Conservation (phyloP, 83 land plant genomes). For the Diphasiastrum complanatum region DNA sequence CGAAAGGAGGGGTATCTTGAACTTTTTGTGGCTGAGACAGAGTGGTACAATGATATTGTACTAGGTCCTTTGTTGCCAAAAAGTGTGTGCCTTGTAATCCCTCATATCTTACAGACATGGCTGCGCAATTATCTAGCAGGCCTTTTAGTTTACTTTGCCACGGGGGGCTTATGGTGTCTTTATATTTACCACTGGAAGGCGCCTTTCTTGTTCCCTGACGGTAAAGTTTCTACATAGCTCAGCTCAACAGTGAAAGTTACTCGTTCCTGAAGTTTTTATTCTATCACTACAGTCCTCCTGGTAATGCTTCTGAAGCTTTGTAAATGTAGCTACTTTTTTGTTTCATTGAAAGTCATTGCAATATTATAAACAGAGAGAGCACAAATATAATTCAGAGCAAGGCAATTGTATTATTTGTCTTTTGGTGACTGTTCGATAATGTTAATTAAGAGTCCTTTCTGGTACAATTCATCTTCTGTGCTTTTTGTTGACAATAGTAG, state of each 20-base stretch:
- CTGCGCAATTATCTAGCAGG: constrained; percentile 83
- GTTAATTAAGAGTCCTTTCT: too few species aligned
- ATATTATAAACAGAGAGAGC: too few species aligned
- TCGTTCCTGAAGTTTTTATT: not conserved
- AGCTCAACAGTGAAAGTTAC: not conserved
- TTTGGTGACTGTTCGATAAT: too few species aligned
- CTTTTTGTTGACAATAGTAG: not conserved
- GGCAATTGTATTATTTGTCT: too few species aligned
- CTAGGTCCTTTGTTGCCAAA: constrained; percentile 41
- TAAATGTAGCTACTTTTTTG: too few species aligned
- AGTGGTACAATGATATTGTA: constrained; percentile 62
- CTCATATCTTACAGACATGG: constrained; percentile 65
- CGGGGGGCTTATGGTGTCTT: constrained; percentile 84
- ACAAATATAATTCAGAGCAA: too few species aligned
- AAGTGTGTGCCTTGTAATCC: constrained; percentile 31
- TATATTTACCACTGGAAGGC: constrained; percentile 65
- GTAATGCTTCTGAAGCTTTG: not conserved
- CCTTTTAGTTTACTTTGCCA: constrained; percentile 46
- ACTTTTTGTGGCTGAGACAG: constrained; percentile 56
- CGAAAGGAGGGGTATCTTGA: constrained; percentile 15
- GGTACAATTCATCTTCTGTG: too few species aligned
- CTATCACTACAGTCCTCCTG: not conserved
- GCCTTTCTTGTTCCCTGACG: constrained; percentile 60
- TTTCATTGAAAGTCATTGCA: too few species aligned
- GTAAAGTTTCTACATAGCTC: constrained; percentile 23